Base-by-base conservation (phyloP, 2,329 filamentous ascomycete genomes). In the Hymenoscyphus fraxineus region DNA sequence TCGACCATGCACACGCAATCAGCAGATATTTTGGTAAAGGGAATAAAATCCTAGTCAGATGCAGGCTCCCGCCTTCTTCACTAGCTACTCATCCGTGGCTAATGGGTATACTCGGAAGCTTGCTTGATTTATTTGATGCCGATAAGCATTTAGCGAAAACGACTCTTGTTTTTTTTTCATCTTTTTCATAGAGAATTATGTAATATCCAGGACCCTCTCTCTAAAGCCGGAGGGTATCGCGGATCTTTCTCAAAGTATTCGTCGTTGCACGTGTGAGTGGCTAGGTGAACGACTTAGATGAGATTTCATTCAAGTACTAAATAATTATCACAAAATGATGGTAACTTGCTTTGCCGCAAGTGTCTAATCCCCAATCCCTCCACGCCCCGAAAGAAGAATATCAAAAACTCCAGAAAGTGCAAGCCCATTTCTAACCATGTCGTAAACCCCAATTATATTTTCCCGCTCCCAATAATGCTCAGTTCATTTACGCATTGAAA, bases 251-350 rank as follows among this genome's bases (percentile, higher is more conserved):
- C 35, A 35, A 35, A 6, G 35, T 7, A 35, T 7, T 35, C 7
- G 2, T 10, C 35, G 5, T 6, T 35, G 35, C 35, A 1, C 35
- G 6, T 7, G 35, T 35, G 35, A 35, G 0, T 35, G 6, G n/a
- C 16, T 2, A 47, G 16, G 41, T n/a, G 15, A 47, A 47, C 6
- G 7, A 27, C 47, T 54, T 54, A 19, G 10, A 54, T 54, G 19
- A 54, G 10, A 54, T 54, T 54, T 54, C 47, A 54, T 54, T 54
- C 47, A 54, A 54, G 47, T 54, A 54, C 47, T 54, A 54, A 27
- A 54, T 10, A 27, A 54, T 27, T 22, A 54, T 54, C 22, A 54
- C 47, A 54, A 54, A 35, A 2, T 54, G 47, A n/a, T 44, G 19
- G 47, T 51, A 19, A 2, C 22, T 10, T 10, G 35, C 35, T 35